Evolutionary conservation across 164 flowering plant genomes (phyloP).

Genomic region (Tinospora cordifolia): DNA sequence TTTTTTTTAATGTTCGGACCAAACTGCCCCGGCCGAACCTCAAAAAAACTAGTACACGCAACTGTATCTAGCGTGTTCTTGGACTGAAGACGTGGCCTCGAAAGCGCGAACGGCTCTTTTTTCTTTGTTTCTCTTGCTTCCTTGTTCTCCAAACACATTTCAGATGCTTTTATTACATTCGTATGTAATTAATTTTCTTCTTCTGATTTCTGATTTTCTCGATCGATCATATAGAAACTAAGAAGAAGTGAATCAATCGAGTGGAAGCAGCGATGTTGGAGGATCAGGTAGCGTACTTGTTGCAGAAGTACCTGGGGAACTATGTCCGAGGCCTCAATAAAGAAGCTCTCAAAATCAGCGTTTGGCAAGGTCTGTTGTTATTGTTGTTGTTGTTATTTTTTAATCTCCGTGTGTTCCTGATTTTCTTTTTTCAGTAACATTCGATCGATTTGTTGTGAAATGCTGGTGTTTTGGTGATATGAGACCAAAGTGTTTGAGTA

Average conservation of each 20-base stretch:
- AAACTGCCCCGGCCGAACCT: neutral
- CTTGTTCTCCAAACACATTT: neutral
- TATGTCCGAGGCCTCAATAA: slow-evolving; percentile 80
- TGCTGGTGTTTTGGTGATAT: neutral
- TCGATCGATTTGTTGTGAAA: neutral
- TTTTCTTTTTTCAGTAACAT: neutral
- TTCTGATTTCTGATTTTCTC: neutral
- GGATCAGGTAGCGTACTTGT: slow-evolving; percentile 83
- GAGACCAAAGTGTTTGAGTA: neutral
- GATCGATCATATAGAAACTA: neutral
- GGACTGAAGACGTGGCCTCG: slow-evolving; percentile 12
- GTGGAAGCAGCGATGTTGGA: slow-evolving; percentile 61
- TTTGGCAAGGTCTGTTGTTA: slow-evolving; percentile 66
- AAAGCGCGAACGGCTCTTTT: neutral
- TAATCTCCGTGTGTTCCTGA: neutral
- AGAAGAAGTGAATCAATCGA: neutral
- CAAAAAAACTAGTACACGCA: too few species aligned
- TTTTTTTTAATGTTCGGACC: too few species aligned
- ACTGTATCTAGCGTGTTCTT: neutral
- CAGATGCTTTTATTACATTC: neutral
- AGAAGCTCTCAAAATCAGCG: slow-evolving; percentile 97
- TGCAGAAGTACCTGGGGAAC: slow-evolving; percentile 88
- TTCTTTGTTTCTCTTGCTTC: neutral
- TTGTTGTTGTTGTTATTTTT: neutral
- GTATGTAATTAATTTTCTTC: neutral